These are phyloP conservation scores for Microbotryum scabiosae DNA, from an alignment of 1,284 basidiomycete species.

Conservation along the genomic window DNA sequence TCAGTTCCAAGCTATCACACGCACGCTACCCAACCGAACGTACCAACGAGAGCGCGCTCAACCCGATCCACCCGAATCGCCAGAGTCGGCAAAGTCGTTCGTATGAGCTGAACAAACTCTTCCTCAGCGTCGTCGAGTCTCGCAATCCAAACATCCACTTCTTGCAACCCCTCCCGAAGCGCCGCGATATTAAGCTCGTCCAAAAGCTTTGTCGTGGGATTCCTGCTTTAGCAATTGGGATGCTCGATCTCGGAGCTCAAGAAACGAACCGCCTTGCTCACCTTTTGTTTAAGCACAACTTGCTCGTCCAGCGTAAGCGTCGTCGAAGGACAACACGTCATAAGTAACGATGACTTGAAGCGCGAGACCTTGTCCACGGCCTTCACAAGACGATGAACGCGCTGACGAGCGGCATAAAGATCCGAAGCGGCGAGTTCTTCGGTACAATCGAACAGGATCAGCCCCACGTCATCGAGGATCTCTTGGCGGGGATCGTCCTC, in stretches of 20 bases:
- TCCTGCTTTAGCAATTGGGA: too few relatives aligned
- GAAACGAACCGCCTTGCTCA: background rate
- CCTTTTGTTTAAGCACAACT: background rate
- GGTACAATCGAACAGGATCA: slow-evolving; percentile 24
- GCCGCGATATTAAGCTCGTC: background rate
- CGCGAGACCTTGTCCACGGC: background rate
- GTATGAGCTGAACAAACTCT: background rate
- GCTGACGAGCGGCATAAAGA: background rate
- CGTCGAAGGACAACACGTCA: slow-evolving; percentile 8
- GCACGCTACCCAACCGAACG: background rate
- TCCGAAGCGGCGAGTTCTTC: background rate
- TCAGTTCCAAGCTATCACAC: background rate
- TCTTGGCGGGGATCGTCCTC: background rate
- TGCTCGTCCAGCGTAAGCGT: background rate
- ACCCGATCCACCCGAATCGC: slow-evolving; percentile 1
- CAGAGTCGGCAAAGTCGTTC: background rate
- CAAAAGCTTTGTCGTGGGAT: background rate
- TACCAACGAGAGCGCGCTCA: background rate
- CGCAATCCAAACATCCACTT: background rate
- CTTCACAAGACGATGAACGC: background rate
- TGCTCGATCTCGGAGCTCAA: background rate
- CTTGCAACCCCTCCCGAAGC: background rate
- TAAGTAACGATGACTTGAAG: slow-evolving; percentile 10
- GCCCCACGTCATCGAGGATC: slow-evolving; percentile 5
- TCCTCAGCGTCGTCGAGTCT: slow-evolving; percentile 10